Evolutionary conservation across 2,329 filamentous ascomycete genomes (phyloP), one percentile per base, ranked within the genome.

Genomic region (Ophiostoma pallidulum): DNA sequence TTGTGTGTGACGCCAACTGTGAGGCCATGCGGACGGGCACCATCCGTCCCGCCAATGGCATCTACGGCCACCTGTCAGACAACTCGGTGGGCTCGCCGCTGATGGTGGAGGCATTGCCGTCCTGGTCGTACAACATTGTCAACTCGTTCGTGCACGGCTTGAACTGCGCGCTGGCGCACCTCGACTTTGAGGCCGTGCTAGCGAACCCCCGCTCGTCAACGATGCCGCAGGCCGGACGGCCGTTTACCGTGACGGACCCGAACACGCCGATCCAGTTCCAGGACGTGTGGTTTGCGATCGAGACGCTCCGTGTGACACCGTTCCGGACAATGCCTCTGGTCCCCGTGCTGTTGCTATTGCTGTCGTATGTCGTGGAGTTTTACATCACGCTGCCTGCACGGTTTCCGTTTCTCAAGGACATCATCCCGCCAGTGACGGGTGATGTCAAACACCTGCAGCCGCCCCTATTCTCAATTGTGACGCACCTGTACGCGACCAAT

Each of bases 1-100:
- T 72, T 4, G 63, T 75, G 14, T 65, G 68, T 14, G 57, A 50
- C 1, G 58, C 58, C 29, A 62, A 63, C 22, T 56, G 60, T 3
- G 31, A 48, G 56, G 50, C 5, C 59, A 64, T 77, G 51, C 64
- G 72, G 6, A 75, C 74, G 0, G 74, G 74, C 18, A 67, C 66
- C 53, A 73, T 77, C 47, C 63, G 74, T 3, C 74, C 74, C 0
- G 67, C 69, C 3, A 74, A 75, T 52, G 70, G 70, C 3, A 66
- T 77, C 12, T 77, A 77, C 50, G 74, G 73, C 3, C 66, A 72
- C 40, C 69, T 68, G 2, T 68, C 64, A 4, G 69, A 75, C 53
- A 69, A 69, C 31, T 64, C 71, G 3, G 64, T 71, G 1, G 68
- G 68, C 1, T 57, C 64, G 1, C 68, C 70, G 39, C 56, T 75